These are phyloP conservation scores for Termitomyces bulborhizus DNA, from an alignment of 768 basidiomycete genomes.

Conservation along the genomic window DNA sequence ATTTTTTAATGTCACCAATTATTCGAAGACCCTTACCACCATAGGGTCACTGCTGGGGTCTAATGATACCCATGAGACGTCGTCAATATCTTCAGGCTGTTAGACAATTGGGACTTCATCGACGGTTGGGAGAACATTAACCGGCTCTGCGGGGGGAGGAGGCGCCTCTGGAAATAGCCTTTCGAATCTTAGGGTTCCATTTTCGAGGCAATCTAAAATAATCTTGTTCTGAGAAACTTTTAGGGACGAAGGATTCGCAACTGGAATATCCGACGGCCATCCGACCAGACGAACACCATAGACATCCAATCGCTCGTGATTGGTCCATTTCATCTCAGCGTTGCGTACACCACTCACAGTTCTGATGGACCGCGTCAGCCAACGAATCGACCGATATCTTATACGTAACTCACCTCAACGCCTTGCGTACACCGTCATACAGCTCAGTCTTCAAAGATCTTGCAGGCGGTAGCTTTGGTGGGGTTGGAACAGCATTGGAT, in stretches of 20 bases:
- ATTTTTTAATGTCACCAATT: neutral
- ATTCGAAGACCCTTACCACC: constrained; percentile 2
- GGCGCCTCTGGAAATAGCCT: constrained; percentile 14
- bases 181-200: constrained; percentile 44
- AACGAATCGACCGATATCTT: neutral
- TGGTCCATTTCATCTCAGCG: constrained; percentile 76
- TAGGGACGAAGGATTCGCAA: constrained; percentile 56
- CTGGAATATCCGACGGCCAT: constrained; percentile 56
- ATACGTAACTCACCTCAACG: constrained; percentile 38
- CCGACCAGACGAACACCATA: constrained; percentile 59
- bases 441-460: constrained; percentile 47
- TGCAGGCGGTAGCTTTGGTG: constrained; percentile 21
- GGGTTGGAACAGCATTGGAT: constrained; percentile 2
- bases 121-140: neutral
- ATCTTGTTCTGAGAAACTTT: constrained; percentile 48
- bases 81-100: constrained; percentile 18
- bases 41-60: constrained; percentile 23
- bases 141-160: neutral
- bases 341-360: constrained; percentile 50
- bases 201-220: constrained; percentile 43
- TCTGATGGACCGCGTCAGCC: constrained; percentile 22
- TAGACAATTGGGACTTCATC: neutral
- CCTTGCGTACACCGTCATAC: constrained; percentile 47
- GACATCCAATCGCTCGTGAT: constrained; percentile 46
- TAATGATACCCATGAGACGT: constrained; percentile 37